Evolutionary conservation across 257 asterid species (phyloP).

Genomic region (Solanum pimpinellifolium): DNA sequence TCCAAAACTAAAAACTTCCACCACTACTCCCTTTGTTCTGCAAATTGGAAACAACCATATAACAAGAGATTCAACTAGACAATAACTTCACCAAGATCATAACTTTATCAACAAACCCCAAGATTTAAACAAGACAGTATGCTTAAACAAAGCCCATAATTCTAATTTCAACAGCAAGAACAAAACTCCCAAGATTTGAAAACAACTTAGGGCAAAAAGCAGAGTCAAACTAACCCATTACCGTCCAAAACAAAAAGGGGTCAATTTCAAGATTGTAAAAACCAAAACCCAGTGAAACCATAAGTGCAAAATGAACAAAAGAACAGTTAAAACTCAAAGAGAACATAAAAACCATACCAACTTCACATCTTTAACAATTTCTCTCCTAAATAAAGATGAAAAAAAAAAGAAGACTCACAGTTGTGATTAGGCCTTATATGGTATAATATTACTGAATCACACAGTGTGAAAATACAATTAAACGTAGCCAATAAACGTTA

Average conservation of each 20-base stretch:
- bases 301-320: background rate
- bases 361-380: background rate
- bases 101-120: slow-evolving; percentile 1
- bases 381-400: background rate
- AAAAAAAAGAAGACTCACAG: slow-evolving; percentile 15
- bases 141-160: background rate
- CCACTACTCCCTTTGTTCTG: slow-evolving; percentile 3
- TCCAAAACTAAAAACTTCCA: background rate
- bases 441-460: slow-evolving; percentile 5
- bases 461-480: slow-evolving; percentile 11
- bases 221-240: slow-evolving; percentile 7
- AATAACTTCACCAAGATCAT: background rate
- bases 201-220: background rate
- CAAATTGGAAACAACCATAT: background rate
- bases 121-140: background rate
- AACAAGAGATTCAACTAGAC: background rate
- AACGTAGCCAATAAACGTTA: slow-evolving; percentile 16
- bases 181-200: background rate
- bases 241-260: background rate
- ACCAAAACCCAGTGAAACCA: slow-evolving; percentile 2
- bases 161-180: background rate
- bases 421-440: slow-evolving; percentile 12
- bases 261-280: background rate
- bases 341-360: background rate
- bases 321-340: background rate